These are phyloP conservation scores for Huntiella omanensis DNA, from an alignment of 2,329 filamentous ascomycete species.

Conservation along the genomic window DNA sequence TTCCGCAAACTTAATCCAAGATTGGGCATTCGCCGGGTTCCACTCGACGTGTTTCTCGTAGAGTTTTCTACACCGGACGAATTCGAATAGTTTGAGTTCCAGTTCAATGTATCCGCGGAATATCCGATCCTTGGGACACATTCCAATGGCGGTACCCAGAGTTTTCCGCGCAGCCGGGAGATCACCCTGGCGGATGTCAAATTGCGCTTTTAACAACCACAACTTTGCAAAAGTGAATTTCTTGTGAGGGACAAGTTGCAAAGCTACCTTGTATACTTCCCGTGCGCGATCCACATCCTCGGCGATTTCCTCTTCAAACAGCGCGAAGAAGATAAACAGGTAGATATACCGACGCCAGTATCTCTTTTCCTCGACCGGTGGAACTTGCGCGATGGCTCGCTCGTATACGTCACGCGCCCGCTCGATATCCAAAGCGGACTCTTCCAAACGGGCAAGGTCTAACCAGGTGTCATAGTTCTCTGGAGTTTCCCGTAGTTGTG, in stretches of 20 bases:
- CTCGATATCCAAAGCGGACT: constrained; percentile 63
- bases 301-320: constrained; percentile 82
- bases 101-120: constrained; percentile 89
- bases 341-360: constrained; percentile 97
- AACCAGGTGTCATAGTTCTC: constrained; percentile 98
- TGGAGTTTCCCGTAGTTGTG: constrained; percentile 79
- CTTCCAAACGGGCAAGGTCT: constrained; percentile 81
- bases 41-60: constrained; percentile 90
- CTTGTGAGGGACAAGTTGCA: constrained; percentile 81
- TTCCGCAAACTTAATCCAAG: constrained; percentile 93
- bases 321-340: constrained; percentile 90
- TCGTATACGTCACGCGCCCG: constrained; percentile 87
- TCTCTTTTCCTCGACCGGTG: constrained; percentile 86
- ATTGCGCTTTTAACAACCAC: constrained; percentile 85
- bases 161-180: constrained; percentile 69
- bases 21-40: constrained; percentile 76
- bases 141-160: constrained; percentile 73
- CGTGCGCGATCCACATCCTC: constrained; percentile 61
- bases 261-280: constrained; percentile 78
- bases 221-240: constrained; percentile 95
- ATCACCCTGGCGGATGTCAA: constrained; percentile 76
- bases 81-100: constrained; percentile 87
- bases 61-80: constrained; percentile 71
- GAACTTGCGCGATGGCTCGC: constrained; percentile 83
- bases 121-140: constrained; percentile 89